phyloP scores from a whole-genome alignment of 306 rosid genomes.

The Inga laurina region DNA sequence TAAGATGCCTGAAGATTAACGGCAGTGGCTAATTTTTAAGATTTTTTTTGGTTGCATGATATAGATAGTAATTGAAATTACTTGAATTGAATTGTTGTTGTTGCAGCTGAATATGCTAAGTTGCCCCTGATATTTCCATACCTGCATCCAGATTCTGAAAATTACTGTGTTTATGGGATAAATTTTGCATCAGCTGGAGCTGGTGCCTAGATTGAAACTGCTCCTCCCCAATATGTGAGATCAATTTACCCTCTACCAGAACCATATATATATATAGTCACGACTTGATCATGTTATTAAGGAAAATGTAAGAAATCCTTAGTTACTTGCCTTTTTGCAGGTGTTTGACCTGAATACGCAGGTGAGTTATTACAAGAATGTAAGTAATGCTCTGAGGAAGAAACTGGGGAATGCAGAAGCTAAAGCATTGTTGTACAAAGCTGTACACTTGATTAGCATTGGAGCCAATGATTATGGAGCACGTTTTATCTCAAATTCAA shows the following conservation, averaged over 20 bases:
- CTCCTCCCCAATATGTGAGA: conserved; percentile 37
- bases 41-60: too few species aligned
- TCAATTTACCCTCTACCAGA: neutral
- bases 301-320: neutral
- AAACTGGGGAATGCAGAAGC: conserved; percentile 42
- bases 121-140: conserved; percentile 50
- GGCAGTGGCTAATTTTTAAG: too few species aligned
- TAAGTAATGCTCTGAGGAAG: conserved; percentile 33
- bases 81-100: neutral
- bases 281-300: neutral
- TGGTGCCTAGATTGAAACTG: conserved; percentile 55
- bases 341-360: conserved; percentile 51
- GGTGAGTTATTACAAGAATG: conserved; percentile 40
- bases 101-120: conserved; percentile 53
- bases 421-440: conserved; percentile 35
- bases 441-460: conserved; percentile 53
- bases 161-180: conserved; percentile 39
- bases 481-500: conserved; percentile 1
- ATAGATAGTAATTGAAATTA: neutral
- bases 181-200: conserved; percentile 70
- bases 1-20: too few species aligned
- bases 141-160: conserved; percentile 38
- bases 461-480: conserved; percentile 47
- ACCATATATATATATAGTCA: neutral
- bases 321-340: conserved; percentile 26